A percentile compares a stretch with the other conserved stretches of the same genome.
Conservation (phyloP, 2,329 filamentous ascomycete species). For the Fusarium secorum region DNA sequence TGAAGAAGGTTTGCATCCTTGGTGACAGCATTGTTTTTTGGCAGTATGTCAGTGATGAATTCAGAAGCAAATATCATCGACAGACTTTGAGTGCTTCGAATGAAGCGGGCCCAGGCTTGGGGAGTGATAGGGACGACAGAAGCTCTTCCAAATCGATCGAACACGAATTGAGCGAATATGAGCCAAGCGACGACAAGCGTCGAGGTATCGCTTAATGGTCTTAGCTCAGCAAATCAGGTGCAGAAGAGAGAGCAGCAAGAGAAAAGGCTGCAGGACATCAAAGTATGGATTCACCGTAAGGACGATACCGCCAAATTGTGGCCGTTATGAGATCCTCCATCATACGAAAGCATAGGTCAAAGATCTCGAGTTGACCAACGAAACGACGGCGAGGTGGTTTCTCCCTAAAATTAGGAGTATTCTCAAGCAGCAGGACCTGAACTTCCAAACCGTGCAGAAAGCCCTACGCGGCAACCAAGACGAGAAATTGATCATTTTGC, state of each 20-base stretch:
- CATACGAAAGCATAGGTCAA: background rate
- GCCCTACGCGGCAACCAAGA: background rate
- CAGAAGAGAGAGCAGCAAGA: background rate
- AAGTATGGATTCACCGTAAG: background rate
- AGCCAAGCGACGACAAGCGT: no score
- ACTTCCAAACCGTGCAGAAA: background rate
- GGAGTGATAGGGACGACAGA: no score
- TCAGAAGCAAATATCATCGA: no score
- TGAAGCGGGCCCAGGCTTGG: no score
- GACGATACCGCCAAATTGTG: rapidly evolving
- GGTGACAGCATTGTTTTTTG: no score
- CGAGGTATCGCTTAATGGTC: background rate
- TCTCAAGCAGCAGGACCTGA: background rate
- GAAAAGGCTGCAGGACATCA: background rate
- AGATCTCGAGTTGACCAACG: background rate
- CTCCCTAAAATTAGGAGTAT: background rate
- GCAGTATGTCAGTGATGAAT: no score
- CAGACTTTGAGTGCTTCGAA: no score
- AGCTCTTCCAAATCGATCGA: no score
- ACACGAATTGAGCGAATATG: no score
- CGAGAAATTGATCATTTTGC: background rate
- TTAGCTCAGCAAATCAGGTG: background rate
- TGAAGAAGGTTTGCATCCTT: no score
- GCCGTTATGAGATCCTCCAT: background rate
- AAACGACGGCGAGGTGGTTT: background rate